These are phyloP conservation scores for Wickerhamomyces xylosicus DNA, from an alignment of 805 yeast genomes.

Conservation along the genomic window DNA sequence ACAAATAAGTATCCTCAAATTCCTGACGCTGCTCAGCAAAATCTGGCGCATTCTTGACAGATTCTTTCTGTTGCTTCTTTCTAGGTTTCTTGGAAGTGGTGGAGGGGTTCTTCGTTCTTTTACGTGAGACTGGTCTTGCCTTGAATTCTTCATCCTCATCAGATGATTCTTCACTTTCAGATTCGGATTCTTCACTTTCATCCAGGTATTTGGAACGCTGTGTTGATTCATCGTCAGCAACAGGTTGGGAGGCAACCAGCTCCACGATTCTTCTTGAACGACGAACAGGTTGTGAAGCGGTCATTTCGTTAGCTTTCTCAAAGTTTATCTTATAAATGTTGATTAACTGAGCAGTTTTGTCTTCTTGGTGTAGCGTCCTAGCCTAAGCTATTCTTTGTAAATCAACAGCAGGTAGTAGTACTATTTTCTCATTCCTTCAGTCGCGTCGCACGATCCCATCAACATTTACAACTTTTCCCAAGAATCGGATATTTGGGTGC, in stretches of 20 bases:
- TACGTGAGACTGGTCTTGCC: conserved; percentile 3
- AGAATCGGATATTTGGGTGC: neutral
- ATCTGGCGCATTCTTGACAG: conserved; percentile 7
- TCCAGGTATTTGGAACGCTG: conserved; percentile 13
- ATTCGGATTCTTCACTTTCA: conserved; percentile 7
- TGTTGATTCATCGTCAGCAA: conserved; percentile 15
- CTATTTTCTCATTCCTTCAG: no score
- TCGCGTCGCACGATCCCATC: no score
- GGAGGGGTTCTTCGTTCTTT: conserved; percentile 10
- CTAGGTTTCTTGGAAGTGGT: neutral
- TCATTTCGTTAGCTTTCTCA: no score
- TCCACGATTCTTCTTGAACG: conserved; percentile 17
- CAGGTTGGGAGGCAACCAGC: conserved; percentile 10
- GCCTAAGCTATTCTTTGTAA: no score
- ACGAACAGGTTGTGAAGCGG: conserved; percentile 5
- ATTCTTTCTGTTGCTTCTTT: conserved; percentile 3
- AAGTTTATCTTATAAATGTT: no score
- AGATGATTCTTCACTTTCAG: conserved; percentile 10
- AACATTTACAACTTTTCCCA: no score
- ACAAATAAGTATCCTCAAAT: conserved; percentile 36
- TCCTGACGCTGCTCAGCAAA: conserved; percentile 28
- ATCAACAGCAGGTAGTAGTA: no score
- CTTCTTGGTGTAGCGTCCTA: no score
- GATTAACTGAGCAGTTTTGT: no score
- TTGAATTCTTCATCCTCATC: conserved; percentile 9